Conservation (phyloP, 2,329 filamentous ascomycete species). For the Exophiala bonariae region DNA sequence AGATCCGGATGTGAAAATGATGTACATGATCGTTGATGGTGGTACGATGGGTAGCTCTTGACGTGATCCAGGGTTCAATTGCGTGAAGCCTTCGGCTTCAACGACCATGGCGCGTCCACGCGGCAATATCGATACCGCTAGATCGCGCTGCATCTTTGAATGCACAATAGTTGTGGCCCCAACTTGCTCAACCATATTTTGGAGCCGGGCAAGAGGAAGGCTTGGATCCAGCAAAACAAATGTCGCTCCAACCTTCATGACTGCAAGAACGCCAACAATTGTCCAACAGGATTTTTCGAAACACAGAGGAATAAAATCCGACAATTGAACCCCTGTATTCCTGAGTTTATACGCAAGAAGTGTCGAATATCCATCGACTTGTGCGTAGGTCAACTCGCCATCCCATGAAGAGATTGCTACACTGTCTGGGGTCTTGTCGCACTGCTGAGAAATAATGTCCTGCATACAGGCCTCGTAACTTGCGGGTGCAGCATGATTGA, state of each 20-base stretch:
- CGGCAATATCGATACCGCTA: conserved; percentile 35
- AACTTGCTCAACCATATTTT: conserved; percentile 37
- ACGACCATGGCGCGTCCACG: conserved; percentile 31
- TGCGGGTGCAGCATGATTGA: conserved; percentile 26
- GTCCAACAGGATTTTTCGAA: conserved; percentile 48
- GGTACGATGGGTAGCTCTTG: conserved; percentile 29
- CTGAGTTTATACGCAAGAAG: conserved; percentile 38
- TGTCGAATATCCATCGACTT: conserved; percentile 36
- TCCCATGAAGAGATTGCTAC: conserved; percentile 40
- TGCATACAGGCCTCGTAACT: conserved; percentile 23
- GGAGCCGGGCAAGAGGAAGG: conserved; percentile 39
- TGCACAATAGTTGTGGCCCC: conserved; percentile 36
- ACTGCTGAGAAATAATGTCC: conserved; percentile 17
- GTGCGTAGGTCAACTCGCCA: conserved; percentile 38
- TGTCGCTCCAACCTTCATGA: conserved; percentile 43
- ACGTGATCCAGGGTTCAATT: conserved; percentile 28
- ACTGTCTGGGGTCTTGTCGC: conserved; percentile 9
- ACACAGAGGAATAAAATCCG: conserved; percentile 40
- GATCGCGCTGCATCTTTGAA: conserved; percentile 32
- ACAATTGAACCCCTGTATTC: conserved; percentile 39
- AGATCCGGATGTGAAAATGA: conserved; percentile 37
- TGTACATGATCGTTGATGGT: conserved; percentile 35
- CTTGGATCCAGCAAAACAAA: conserved; percentile 44
- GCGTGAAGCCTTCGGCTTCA: conserved; percentile 23
- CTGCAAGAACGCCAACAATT: conserved; percentile 41